Conservation (phyloP, 164 flowering plant genomes). For the Nymphaea colorata region DNA sequence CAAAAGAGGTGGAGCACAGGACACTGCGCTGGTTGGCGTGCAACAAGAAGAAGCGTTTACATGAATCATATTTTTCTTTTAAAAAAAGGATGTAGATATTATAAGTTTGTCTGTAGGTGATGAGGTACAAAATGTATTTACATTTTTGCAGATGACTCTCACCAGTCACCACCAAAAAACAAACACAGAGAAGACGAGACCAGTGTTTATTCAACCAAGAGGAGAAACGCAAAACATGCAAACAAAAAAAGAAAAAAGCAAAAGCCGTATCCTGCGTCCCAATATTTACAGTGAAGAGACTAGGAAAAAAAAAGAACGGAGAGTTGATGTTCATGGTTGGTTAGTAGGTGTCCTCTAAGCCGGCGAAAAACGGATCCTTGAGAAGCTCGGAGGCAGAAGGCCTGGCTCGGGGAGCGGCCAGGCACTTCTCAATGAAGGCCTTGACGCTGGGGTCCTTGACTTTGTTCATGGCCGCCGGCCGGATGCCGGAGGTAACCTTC, state of each 20-base stretch:
- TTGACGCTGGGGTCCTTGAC: constrained; percentile 48
- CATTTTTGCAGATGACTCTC: not conserved
- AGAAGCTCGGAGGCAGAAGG: constrained; percentile 72
- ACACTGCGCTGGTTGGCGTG: no score
- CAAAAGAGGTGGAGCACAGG: no score
- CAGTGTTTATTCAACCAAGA: no score
- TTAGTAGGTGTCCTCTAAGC: constrained; percentile 19
- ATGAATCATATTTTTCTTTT: no score
- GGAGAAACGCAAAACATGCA: not conserved
- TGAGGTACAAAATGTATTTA: not conserved
- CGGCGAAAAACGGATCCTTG: constrained; percentile 46
- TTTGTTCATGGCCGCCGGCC: constrained; percentile 46
- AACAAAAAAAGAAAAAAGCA: no score
- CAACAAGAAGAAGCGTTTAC: no score
- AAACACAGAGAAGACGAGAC: not conserved
- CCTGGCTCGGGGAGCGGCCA: constrained; percentile 41
- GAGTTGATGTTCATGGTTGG: constrained; percentile 8
- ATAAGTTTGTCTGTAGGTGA: not conserved
- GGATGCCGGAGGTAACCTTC: constrained; percentile 53
- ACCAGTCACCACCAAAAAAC: not conserved
- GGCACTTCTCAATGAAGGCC: constrained; percentile 61
- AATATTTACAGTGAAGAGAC: no score
- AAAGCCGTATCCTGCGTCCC: no score
- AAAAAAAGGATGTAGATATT: no score
- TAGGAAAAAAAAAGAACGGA: no score